Base-by-base conservation (phyloP, 805 yeast species). In the Ogataea saltuana region DNA sequence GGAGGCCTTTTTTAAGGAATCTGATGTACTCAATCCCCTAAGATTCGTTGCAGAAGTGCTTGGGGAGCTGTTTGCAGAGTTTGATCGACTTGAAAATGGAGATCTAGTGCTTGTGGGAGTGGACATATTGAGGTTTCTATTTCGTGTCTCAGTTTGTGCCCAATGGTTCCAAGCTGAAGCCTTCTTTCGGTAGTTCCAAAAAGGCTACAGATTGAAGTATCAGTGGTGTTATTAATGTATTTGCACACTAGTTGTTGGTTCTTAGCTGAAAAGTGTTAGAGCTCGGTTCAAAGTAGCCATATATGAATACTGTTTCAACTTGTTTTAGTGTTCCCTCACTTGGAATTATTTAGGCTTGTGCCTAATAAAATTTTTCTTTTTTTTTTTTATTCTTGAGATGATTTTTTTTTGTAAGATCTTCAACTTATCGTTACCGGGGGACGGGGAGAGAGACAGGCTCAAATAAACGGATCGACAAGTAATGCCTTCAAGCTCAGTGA, bases 401-500 rank as follows among this genome's bases (percentile, higher is more conserved):
- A n/a, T n/a, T n/a, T 32, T 44, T 38, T 29, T 10, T 33, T 33
- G 30, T 17, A 26, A 26, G n/a, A 26, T 6, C 17, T 27, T 30
- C n/a, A n/a, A n/a, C n/a, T n/a, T n/a, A n/a, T n/a, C n/a, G n/a
- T n/a, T n/a, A n/a, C n/a, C n/a, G n/a, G n/a, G n/a, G n/a, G n/a
- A n/a, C n/a, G n/a, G n/a, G n/a, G n/a, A n/a, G n/a, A n/a, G n/a
- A n/a, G n/a, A n/a, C n/a, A n/a, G n/a, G n/a, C n/a, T n/a, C n/a
- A n/a, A n/a, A n/a, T n/a, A n/a, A n/a, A n/a, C n/a, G n/a, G n/a
- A n/a, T n/a, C n/a, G n/a, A n/a, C n/a, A n/a, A n/a, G n/a, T n/a
- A n/a, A n/a, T 54, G 58, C 53, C 52, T 11, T 52, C 57, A 11
- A 53, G 51, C 31, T 21, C 37, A 17, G 40, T 44, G 10, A 47